Percentiles rank a stretch among this genome's conserved stretches.
These are phyloP conservation scores for Sideroxylon spinosum DNA, from an alignment of 179 eudicot genomes.

Conservation along the genomic window DNA sequence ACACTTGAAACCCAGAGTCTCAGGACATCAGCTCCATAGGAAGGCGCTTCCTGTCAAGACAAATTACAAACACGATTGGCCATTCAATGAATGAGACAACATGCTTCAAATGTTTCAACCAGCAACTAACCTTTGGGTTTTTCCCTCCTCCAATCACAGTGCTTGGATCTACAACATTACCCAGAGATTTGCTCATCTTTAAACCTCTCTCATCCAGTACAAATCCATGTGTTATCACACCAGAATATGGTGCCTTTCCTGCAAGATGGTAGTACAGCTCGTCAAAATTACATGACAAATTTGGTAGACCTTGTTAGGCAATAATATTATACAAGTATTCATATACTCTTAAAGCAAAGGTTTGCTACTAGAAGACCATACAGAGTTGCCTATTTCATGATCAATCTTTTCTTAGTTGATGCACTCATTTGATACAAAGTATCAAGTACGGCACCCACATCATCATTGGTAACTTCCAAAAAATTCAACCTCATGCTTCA, in stretches of 20 bases:
- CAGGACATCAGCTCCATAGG: constrained; percentile 96
- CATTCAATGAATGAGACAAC: constrained; percentile 8
- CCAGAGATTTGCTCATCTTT: constrained; percentile 98
- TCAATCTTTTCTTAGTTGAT: neutral
- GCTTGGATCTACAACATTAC: constrained; percentile 96
- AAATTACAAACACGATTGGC: constrained; percentile 1
- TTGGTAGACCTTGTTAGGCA: neutral
- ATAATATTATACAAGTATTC: too few relatives aligned
- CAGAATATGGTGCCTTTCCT: constrained; percentile 88
- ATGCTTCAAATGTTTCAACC: neutral
- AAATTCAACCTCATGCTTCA: neutral
- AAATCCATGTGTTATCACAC: constrained; percentile 95
- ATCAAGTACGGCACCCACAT: neutral
- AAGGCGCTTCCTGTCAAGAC: constrained; percentile 51
- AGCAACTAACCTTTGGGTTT: constrained; percentile 41
- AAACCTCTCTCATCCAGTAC: constrained; percentile 95
- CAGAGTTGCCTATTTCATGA: neutral
- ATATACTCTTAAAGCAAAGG: too few relatives aligned
- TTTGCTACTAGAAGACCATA: too few relatives aligned
- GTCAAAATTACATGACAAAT: neutral
- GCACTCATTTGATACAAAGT: neutral
- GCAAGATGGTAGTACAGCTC: constrained; percentile 18
- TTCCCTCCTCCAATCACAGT: constrained; percentile 88
- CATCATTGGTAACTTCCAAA: neutral
- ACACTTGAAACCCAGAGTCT: constrained; percentile 99